phyloP scores from a whole-genome alignment of 2,329 filamentous ascomycete species.

The Diaporthe citrichinensis region DNA sequence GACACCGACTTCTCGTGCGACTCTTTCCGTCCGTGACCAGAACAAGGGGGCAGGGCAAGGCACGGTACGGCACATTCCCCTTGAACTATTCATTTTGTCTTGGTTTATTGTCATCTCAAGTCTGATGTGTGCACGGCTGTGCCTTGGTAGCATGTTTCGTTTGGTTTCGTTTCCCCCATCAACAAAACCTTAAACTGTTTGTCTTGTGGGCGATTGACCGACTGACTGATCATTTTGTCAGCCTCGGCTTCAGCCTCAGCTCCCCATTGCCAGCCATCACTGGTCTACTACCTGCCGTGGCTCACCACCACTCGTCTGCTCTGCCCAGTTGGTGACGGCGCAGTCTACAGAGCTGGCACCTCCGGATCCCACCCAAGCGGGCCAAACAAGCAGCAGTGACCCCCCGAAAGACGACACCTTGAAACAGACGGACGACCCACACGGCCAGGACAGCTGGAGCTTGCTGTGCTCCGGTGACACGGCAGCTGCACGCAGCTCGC shows the following conservation, averaged over 20 bases:
- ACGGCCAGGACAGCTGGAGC: neutral
- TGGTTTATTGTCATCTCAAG: neutral
- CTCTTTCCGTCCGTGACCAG: no score
- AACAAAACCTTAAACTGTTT: neutral
- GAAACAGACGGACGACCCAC: neutral
- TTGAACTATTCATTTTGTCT: no score
- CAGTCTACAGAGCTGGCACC: neutral
- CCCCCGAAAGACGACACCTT: neutral
- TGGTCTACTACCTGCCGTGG: neutral
- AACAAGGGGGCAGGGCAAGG: no score
- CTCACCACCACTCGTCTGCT: neutral
- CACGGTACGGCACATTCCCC: no score
- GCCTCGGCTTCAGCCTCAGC: slow-evolving; percentile 12
- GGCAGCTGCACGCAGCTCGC: neutral
- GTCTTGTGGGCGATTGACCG: neutral
- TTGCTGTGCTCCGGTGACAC: slow-evolving; percentile 1
- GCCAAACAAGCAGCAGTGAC: neutral
- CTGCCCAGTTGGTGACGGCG: neutral
- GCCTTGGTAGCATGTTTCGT: slow-evolving; percentile 1
- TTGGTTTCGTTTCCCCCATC: neutral
- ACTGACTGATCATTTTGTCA: slow-evolving; percentile 22
- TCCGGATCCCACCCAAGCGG: neutral
- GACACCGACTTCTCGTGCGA: neutral
- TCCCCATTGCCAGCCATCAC: slow-evolving; percentile 6
- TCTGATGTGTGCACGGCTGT: slow-evolving; percentile 17